These are phyloP conservation scores for Aureobasidium uvarum DNA, from an alignment of 2,329 filamentous ascomycete species.

Conservation along the genomic window DNA sequence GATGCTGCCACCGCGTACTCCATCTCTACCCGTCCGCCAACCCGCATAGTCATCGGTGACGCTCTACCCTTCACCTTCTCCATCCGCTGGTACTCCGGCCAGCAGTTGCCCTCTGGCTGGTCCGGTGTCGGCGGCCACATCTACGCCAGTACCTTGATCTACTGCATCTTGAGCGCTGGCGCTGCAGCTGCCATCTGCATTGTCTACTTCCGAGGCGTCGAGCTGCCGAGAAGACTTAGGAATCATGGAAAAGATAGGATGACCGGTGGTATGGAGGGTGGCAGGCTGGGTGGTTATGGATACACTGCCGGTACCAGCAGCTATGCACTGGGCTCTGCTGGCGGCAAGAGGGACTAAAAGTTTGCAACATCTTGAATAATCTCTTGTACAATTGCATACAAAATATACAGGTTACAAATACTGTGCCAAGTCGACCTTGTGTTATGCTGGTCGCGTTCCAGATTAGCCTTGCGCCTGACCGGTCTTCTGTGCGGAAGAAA, in stretches of 20 bases:
- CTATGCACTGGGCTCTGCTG: constrained; percentile 43
- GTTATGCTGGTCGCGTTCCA: neutral
- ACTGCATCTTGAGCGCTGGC: constrained; percentile 49
- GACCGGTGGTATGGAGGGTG: constrained; percentile 41
- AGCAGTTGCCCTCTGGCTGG: constrained; percentile 62
- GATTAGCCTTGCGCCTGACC: too few relatives aligned
- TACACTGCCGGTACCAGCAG: constrained; percentile 41
- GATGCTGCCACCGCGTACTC: constrained; percentile 87
- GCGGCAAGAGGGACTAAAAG: constrained; percentile 45
- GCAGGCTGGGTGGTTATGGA: constrained; percentile 45
- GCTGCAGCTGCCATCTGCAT: constrained; percentile 53
- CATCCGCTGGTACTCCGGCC: constrained; percentile 82
- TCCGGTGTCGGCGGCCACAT: constrained; percentile 52
- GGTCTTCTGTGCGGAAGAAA: neutral
- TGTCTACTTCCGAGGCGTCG: constrained; percentile 55
- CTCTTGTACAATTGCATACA: constrained; percentile 3
- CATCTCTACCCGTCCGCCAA: constrained; percentile 54
- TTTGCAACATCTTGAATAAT: neutral
- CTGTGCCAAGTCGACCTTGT: too few relatives aligned
- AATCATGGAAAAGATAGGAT: constrained; percentile 57
- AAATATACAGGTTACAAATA: neutral
- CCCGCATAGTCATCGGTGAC: constrained; percentile 81
- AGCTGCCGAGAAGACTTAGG: constrained; percentile 52
- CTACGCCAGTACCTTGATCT: constrained; percentile 51
- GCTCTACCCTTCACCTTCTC: constrained; percentile 74